Evolutionary conservation across 2,329 filamentous ascomycete genomes (phyloP), one percentile per base, ranked within the genome.

Genomic region (Cladophialophora carrionii): DNA sequence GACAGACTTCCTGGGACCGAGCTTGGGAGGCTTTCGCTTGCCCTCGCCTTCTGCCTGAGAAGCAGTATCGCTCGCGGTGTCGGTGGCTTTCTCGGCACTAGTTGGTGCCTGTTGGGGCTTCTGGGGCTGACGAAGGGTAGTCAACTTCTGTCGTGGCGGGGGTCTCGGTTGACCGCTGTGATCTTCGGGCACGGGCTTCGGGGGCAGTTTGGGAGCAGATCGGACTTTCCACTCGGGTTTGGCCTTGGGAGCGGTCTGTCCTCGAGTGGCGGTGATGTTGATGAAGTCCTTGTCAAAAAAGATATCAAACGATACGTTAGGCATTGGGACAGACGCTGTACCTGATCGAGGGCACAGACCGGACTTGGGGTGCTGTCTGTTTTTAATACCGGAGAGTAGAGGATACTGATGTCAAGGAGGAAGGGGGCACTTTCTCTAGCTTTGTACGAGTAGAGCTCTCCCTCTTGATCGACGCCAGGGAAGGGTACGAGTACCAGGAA

Each of bases 251-350:
- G 70, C 71, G 48, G 62, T 68, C 26, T 70, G 64, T 52, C 71
- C 67, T 68, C 71, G 66, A 56, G 71, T 69, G 59, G 70, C 70
- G 58, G 71, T 72, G 66, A 73, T 61, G 63, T 73, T 73, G 67
- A 73, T 70, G 65, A 73, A 70, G 68, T 73, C 71, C 62, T 71
- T 69, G 61, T 73, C 70, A 34, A 71, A 73, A 60, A 72, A 72
- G 58, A 73, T 68, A 63, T 73, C 71, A 67, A 73, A 72, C 9
- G 71, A 72, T 68, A 73, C 66, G 70, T 73, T 73, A 70, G 71
- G 71, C 71, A 73, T 73, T 71, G 60, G 68, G 66, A 32, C 3
- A 8, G 46, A 49, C n/a, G 49, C 31, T 60, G 57, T 26, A 60
- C 46, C 29, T 60, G 12, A 26, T 9, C 51, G 43, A 41, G 8